Evolutionary conservation across 805 yeast genomes (phyloP).

Genomic region (Hanseniaspora vineae): DNA sequence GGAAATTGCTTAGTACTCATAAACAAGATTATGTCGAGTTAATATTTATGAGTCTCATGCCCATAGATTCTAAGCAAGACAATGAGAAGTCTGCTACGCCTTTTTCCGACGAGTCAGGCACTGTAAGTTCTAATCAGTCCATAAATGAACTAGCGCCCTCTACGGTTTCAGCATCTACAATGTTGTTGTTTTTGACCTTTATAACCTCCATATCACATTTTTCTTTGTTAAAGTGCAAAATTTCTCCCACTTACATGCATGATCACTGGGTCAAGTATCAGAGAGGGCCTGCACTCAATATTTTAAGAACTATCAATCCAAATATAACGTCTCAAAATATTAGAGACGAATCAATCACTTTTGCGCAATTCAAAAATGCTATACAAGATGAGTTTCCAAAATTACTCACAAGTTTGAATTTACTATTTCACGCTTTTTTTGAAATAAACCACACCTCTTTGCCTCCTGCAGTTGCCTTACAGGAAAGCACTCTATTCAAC

Average conservation of each 20-base stretch:
- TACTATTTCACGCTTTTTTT: constrained; percentile 31
- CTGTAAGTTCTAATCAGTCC: constrained; percentile 6
- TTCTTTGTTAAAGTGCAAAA: background rate
- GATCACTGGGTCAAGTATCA: constrained; percentile 32
- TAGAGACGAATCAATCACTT: constrained; percentile 13
- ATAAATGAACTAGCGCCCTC: background rate
- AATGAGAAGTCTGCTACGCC: background rate
- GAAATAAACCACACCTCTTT: constrained; percentile 6
- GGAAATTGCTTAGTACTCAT: background rate
- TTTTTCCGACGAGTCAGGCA: background rate
- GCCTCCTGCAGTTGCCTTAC: constrained; percentile 1
- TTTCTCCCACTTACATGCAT: background rate
- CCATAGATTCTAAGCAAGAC: background rate
- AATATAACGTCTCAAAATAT: constrained; percentile 19
- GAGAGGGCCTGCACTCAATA: constrained; percentile 25
- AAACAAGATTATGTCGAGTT: background rate
- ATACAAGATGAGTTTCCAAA: constrained; percentile 28
- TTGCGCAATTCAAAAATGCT: constrained; percentile 22
- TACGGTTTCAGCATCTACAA: constrained; percentile 22
- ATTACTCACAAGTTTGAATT: constrained; percentile 31
- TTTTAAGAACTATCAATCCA: constrained; percentile 38
- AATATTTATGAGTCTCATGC: background rate
- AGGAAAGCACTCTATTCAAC: constrained; percentile 13
- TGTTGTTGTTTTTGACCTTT: constrained; percentile 33
- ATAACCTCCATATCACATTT: background rate